Evolutionary conservation across 768 basidiomycete species (phyloP), one percentile per base, ranked within the genome.

Genomic region (Plicaturopsis crispa): DNA sequence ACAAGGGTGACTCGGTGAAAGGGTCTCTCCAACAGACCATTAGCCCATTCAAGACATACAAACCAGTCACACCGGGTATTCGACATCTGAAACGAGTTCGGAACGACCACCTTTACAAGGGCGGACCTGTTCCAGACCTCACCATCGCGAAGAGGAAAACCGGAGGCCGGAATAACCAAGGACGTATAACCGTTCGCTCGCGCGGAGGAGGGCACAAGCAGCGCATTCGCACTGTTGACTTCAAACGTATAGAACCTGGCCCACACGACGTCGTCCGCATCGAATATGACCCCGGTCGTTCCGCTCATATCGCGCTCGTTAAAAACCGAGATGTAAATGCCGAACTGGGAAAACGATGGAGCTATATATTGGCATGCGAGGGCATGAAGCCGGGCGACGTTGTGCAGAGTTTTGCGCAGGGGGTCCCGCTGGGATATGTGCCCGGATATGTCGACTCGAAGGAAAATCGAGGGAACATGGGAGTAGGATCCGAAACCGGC

Each of bases 241-340:
- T 94, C 52, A 62, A 68, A 57, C 75, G 96, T 38, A 61, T 64
- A n/a, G 79, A 81, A 42, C 67, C 76, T 1, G 94, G 94, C 6
- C 63, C 81, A 24, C 86, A 88, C 52, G 87, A 93, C 48, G 91
- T 98, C 32, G 73, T 93, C 3, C 75, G 96, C 33, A 88, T 99
- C 48, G 96, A 98, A 63, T 99, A 94, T 53, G 96, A 98, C 66
- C 96, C 96, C 0, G 86, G 86, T 4, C 73, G 96, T 31, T 86
- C 82, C 24, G 90, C 88, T 5, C 96, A 99, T 57, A 94, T 99
- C 53, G 94, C 96, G 2, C 73, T 99, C 43, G 55, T 97, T 53
- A 71, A 70, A 54, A 81, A 76, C 53, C 67, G 80, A 35, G 66
- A 78, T 47, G 56, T 69, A 3, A 55, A 54, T 6, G 68, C 73